Evolutionary conservation across 1,284 basidiomycete species (phyloP).

Genomic region (Leccinum laetum): DNA sequence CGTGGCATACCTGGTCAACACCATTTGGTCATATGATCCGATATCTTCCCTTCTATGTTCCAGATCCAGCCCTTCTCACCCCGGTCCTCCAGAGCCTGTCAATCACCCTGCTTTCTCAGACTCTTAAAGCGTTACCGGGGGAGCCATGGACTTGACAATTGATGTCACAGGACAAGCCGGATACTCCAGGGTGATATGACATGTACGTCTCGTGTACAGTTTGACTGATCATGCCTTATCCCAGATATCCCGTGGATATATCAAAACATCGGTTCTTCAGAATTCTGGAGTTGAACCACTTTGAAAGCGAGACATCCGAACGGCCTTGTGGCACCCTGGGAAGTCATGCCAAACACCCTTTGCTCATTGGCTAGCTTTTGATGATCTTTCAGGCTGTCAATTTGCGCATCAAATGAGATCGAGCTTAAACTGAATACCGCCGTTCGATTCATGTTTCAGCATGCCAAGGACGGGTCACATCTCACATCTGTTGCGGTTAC

Average conservation of each 20-base stretch:
- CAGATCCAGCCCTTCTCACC: neutral
- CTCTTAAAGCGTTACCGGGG: no score
- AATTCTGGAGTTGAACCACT: neutral
- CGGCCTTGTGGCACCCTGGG: neutral
- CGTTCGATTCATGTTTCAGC: constrained; percentile 1
- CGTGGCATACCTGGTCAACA: neutral
- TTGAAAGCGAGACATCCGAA: neutral
- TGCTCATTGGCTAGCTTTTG: neutral
- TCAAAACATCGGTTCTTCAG: neutral
- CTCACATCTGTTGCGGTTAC: neutral
- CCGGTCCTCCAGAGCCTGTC: neutral
- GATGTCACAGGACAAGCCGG: neutral
- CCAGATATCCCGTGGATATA: neutral
- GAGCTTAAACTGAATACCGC: neutral
- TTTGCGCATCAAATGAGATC: neutral
- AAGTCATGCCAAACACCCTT: neutral
- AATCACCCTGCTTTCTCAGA: no score
- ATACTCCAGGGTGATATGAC: neutral
- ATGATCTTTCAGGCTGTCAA: neutral
- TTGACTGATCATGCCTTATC: neutral
- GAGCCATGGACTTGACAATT: neutral
- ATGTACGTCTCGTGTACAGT: neutral
- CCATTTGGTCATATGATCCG: neutral
- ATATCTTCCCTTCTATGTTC: neutral
- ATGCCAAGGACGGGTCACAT: neutral